Evolutionary conservation across 2,329 filamentous ascomycete species (phyloP), one percentile per base, ranked within the genome.

Genomic region (Hymenoscyphus salicellus): DNA sequence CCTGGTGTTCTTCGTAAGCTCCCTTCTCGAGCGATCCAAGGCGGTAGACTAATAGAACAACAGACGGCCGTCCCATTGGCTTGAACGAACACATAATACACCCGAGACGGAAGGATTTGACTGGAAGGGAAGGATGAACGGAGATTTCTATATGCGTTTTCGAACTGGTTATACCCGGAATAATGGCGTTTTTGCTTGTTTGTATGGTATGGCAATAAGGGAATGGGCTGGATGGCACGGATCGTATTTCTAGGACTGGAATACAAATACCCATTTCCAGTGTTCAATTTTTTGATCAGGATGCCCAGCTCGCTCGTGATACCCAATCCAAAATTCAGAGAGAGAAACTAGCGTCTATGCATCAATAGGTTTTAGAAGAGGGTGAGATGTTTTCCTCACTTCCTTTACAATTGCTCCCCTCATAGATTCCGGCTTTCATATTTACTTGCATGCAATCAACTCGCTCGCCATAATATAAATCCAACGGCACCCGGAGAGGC

Each of bases 1-100:
- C 73, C 73, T 11, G 72, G 73, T 61, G 69, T 74, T 20, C 67
- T 74, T 28, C 72, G 73, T 75, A 65, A 66, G 71, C 70, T 30
- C 58, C 6, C 3, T n/a, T 14, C 17, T 3, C 20, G 3, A n/a
- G n/a, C n/a, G n/a, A n/a, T n/a, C n/a, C n/a, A n/a, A n/a, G n/a
- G n/a, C n/a, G n/a, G n/a, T 43, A 5, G 16, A n/a, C 41, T 43
- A 43, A 43, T 7, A 26, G 5, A 23, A 49, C 2, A 23, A 10
- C 20, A 74, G 72, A 74, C 61, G 72, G n/a, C n/a, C n/a, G n/a
- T 20, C n/a, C n/a, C 8, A 3, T 6, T 1, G 8, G 2, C n/a
- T 23, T 43, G 14, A n/a, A 43, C 41, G 17, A 4, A n/a, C n/a
- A n/a, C n/a, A 16, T n/a, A n/a, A 43, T n/a, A n/a, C 17, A 43